Percentiles rank a stretch among this genome's conserved stretches.
Evolutionary conservation across 2,329 filamentous ascomycete species (phyloP).

Genomic region (Pseudogymnoascus sp.): DNA sequence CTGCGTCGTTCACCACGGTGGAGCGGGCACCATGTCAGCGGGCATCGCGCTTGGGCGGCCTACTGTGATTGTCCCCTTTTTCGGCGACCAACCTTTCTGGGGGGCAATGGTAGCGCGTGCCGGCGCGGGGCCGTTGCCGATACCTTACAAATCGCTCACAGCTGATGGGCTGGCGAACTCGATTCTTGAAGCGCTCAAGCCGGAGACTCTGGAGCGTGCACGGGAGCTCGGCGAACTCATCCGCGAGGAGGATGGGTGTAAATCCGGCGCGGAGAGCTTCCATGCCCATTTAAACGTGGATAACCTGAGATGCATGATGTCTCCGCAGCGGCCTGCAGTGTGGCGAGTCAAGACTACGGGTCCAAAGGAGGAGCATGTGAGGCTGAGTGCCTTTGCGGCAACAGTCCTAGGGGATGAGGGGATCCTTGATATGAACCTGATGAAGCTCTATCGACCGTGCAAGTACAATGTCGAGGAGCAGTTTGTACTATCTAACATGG

Average conservation of each 20-base stretch:
- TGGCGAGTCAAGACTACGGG: conserved; percentile 63
- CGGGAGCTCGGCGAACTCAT: conserved; percentile 45
- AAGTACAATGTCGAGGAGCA: conserved; percentile 17
- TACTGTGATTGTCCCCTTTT: conserved; percentile 75
- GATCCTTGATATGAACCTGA: conserved; percentile 38
- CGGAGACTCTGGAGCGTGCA: conserved; percentile 46
- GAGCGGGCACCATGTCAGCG: conserved; percentile 74
- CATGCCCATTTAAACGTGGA: conserved; percentile 57
- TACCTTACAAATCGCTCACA: conserved; percentile 59
- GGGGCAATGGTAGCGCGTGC: conserved; percentile 62
- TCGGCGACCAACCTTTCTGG: conserved; percentile 75
- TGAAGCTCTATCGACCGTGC: conserved; percentile 16
- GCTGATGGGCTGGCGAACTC: conserved; percentile 53
- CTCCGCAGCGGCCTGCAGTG: conserved; percentile 56
- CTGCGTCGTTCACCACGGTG: conserved; percentile 74
- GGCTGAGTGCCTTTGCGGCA: conserved; percentile 62
- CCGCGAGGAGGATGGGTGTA: conserved; percentile 51
- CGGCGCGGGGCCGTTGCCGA: conserved; percentile 59
- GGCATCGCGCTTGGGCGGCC: conserved; percentile 68
- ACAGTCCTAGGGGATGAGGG: conserved; percentile 54
- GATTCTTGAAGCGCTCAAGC: conserved; percentile 48
- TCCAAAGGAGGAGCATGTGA: conserved; percentile 33
- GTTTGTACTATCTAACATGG: conserved; percentile 15
- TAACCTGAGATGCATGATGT: conserved; percentile 55
- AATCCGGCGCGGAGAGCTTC: conserved; percentile 55